Base-by-base conservation (phyloP, 306 rosid genomes). In the Acacia acuminata region DNA sequence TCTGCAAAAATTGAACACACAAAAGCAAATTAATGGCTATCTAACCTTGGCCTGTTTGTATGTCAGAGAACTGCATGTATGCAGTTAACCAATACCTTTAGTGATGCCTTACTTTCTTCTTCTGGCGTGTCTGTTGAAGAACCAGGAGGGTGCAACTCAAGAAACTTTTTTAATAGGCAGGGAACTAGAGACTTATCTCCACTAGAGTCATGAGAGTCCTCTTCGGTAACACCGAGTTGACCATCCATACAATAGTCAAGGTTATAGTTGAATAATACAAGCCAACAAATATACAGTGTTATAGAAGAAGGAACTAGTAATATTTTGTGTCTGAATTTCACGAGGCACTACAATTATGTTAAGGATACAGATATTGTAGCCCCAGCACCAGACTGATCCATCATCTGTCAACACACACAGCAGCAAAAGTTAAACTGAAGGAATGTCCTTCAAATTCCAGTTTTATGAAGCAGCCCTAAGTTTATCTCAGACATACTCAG, bases 371-470 rank as follows among this genome's bases (percentile, higher is more conserved):
- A 76, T 45, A 86, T 93, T 95, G 89, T 91, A 90, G 80, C 98
- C 98, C 98, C 98, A 95, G 85, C 91, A 87, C 98, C 97, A 95
- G 84, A 93, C 86, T 25, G 98, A 91, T 85, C 98, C 98, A 58
- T 95, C 93, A 75, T 92, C 98, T 95, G 98, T 87, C 76, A 85
- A 80, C 65, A 85, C 72, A 84, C 74, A 70, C 30, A 77, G 74
- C 73, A 60, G 36, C 51, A 42, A 82, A 58, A 82, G 36, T 85
- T 89, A 82, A 71, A 82, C 10, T 10, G 5, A 30, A 27, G 69
- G 53, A 78, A 75, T 24, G 72, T 72, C 56, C 69, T 73, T 77
- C 32, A 66, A n/a, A 47, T 10, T 79, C 85, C 76, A 81, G 66
- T 73, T 48, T 74, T 61, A 63, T 10, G 51, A 78, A 58, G 44